phyloP scores from a whole-genome alignment of 768 basidiomycete species.

The Trametes coccinea region DNA sequence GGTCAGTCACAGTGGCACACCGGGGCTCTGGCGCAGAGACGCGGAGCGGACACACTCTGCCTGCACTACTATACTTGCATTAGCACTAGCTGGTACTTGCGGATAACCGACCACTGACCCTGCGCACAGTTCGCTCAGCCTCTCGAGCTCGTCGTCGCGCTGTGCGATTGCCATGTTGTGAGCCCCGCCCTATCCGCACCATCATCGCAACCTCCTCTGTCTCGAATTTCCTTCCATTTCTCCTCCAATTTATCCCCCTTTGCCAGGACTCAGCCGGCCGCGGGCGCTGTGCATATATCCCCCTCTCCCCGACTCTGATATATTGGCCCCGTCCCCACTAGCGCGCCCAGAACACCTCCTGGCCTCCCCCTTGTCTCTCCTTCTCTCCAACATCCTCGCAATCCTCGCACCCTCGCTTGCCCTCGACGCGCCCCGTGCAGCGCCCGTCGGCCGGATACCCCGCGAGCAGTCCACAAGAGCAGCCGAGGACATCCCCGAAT shows the following conservation, averaged over 20 bases:
- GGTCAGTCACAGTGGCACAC: neutral
- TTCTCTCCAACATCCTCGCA: neutral
- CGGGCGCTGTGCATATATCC: slow-evolving; percentile 11
- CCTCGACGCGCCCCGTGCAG: neutral
- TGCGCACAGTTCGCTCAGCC: no score
- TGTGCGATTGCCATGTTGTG: slow-evolving; percentile 19
- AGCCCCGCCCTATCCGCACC: neutral
- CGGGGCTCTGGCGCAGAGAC: no score
- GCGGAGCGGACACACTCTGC: no score
- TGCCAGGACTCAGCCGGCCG: neutral
- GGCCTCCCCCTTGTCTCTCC: neutral
- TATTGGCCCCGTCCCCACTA: neutral
- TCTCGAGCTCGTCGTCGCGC: neutral
- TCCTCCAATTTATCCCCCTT: slow-evolving; percentile 8
- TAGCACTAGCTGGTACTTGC: no score
- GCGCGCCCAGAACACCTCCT: neutral
- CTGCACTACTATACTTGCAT: no score
- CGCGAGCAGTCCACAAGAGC: neutral
- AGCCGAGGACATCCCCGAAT: slow-evolving; percentile 9
- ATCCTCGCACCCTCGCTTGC: neutral
- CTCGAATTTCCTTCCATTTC: slow-evolving; percentile 2
- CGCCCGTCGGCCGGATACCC: neutral
- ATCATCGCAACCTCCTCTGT: neutral
- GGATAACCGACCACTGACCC: neutral
- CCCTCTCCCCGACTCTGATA: slow-evolving; percentile 2